Conservation (phyloP, 129 eudicot species). For the Flaveria linearis region DNA sequence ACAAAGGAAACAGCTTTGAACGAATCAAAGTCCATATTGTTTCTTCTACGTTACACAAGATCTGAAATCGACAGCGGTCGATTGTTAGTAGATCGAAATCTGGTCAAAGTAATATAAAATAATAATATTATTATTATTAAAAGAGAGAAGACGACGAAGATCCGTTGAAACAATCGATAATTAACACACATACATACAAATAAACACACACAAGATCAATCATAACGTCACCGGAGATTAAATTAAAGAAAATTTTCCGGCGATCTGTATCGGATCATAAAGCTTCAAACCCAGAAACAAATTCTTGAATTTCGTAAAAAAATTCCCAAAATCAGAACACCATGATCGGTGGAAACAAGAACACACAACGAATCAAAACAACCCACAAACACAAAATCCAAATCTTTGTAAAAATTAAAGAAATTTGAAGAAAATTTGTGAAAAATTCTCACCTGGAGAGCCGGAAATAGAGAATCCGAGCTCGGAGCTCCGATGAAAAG, state of each 20-base stretch:
- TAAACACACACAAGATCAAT: not conserved
- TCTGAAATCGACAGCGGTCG: constrained; percentile 27
- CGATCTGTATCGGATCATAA: not conserved
- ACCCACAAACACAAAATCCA: not conserved
- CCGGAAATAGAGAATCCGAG: constrained; percentile 18
- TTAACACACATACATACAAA: not conserved
- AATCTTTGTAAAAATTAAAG: not conserved
- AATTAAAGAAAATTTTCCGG: not conserved
- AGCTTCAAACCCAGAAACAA: not conserved
- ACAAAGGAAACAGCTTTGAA: not conserved
- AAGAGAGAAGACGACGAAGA: constrained; percentile 10
- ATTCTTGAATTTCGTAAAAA: not conserved
- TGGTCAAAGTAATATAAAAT: constrained; percentile 41
- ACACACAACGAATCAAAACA: too few relatives aligned
- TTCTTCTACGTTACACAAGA: constrained; percentile 10
- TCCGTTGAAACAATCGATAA: constrained; percentile 32
- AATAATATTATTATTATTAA: not conserved
- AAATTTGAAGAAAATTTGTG: not conserved
- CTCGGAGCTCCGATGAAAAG: constrained; percentile 13
- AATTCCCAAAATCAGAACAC: not conserved
- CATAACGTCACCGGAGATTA: not conserved
- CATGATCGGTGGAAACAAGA: not conserved
- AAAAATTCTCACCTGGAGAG: constrained; percentile 20
- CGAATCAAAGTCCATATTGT: constrained; percentile 1
- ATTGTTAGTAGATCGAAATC: constrained; percentile 36